phyloP scores from a whole-genome alignment of 257 asterid species.

The Striga asiatica region DNA sequence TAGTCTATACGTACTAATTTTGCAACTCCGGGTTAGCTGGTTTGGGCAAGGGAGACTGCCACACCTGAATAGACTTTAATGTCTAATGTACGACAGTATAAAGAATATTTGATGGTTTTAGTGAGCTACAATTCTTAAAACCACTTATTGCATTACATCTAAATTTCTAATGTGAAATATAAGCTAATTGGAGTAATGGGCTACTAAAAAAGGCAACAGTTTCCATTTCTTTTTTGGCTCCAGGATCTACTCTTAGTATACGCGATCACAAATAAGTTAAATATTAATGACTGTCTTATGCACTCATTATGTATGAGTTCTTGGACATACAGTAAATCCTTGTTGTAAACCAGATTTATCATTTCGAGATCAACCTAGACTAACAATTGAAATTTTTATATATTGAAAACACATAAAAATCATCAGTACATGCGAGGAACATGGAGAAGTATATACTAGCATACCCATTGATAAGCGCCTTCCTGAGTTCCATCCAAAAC shows the following conservation, averaged over 20 bases:
- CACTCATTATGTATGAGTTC: background rate
- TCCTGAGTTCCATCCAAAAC: conserved; percentile 76
- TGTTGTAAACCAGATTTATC: background rate
- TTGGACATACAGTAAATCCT: background rate
- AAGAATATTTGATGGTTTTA: background rate
- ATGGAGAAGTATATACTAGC: conserved; percentile 11
- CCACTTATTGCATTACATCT: background rate
- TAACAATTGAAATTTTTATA: background rate
- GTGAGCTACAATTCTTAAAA: background rate
- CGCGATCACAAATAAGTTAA: background rate
- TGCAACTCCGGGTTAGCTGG: background rate
- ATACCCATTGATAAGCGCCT: conserved; percentile 83
- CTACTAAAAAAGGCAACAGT: background rate
- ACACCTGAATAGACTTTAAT: background rate
- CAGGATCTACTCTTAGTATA: background rate
- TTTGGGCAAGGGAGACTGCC: background rate
- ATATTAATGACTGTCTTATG: background rate
- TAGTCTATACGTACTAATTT: background rate
- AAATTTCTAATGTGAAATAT: background rate
- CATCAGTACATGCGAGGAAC: background rate
- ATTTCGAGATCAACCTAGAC: background rate
- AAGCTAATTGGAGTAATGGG: too few relatives aligned
- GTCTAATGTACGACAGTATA: background rate
- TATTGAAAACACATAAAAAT: background rate
- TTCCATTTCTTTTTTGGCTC: conserved; percentile 1